Evolutionary conservation across 2,329 filamentous ascomycete genomes (phyloP).

Genomic region (Curvularia lunata): DNA sequence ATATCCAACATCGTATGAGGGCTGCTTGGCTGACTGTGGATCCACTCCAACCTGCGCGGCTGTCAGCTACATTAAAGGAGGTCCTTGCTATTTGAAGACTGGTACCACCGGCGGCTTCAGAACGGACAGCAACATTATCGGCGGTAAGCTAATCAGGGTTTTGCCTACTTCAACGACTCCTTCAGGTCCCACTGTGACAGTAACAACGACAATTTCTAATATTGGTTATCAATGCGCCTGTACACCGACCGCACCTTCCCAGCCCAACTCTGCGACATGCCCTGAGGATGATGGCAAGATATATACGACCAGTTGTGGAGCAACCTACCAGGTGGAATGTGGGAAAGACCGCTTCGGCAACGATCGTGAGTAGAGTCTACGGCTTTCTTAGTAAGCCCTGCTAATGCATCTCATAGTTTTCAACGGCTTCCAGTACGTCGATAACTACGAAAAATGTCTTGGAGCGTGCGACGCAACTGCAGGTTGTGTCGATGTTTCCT

Average conservation of each 20-base stretch:
- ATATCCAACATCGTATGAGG: slow-evolving; percentile 22
- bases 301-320: slow-evolving; percentile 26
- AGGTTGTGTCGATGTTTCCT: slow-evolving; percentile 34
- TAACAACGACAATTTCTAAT: slow-evolving; percentile 18
- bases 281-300: slow-evolving; percentile 21
- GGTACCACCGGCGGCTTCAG: slow-evolving; percentile 7
- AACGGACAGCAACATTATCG: slow-evolving; percentile 21
- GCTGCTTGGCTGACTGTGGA: slow-evolving; percentile 28
- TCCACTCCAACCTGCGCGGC: slow-evolving; percentile 23
- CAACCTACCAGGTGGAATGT: slow-evolving; percentile 33
- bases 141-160: slow-evolving; percentile 18
- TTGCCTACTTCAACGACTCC: background rate
- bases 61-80: slow-evolving; percentile 26
- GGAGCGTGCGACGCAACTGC: slow-evolving; percentile 27
- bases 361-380: slow-evolving; percentile 20
- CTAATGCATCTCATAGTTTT: slow-evolving; percentile 18
- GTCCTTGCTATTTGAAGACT: slow-evolving; percentile 29
- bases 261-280: slow-evolving; percentile 14
- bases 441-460: slow-evolving; percentile 26
- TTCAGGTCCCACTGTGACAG: slow-evolving; percentile 14
- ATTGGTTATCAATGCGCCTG: slow-evolving; percentile 20
- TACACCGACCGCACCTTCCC: slow-evolving; percentile 9
- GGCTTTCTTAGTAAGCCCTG: no score
- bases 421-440: slow-evolving; percentile 13
- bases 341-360: slow-evolving; percentile 30